phyloP scores from a whole-genome alignment of 2,329 filamentous ascomycete species.

The Exophiala viscosa region DNA sequence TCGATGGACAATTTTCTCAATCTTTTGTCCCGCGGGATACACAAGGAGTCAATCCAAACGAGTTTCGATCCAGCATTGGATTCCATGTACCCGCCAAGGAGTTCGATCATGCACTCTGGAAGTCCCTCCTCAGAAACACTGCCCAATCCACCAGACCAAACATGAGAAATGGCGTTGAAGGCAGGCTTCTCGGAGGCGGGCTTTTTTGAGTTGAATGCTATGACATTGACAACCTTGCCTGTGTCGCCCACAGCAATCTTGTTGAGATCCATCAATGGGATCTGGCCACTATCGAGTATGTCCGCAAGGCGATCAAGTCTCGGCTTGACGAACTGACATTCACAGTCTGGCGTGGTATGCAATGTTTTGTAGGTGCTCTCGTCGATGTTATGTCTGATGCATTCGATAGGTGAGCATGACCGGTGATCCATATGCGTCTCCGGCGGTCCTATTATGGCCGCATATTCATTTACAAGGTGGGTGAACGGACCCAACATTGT shows the following conservation, averaged over 20 bases:
- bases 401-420: constrained; percentile 1
- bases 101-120: constrained; percentile 1
- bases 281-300: constrained; percentile 1
- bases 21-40: constrained; percentile 3
- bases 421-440: constrained; percentile 1
- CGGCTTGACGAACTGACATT: not conserved
- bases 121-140: constrained; percentile 3
- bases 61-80: not conserved
- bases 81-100: not conserved
- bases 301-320: constrained; percentile 1
- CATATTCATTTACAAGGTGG: constrained; percentile 1
- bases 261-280: constrained; percentile 5
- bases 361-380: constrained; percentile 3
- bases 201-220: constrained; percentile 1
- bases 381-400: constrained; percentile 7
- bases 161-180: constrained; percentile 1
- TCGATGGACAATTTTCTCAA: constrained; percentile 9
- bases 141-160: constrained; percentile 5
- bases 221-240: not conserved
- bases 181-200: not conserved
- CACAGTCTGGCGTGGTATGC: constrained; percentile 1
- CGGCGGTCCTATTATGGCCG: constrained; percentile 3
- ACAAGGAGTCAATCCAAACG: constrained; percentile 9
- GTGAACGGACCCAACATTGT: constrained; percentile 1
- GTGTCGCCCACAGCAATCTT: not conserved